Evolutionary conservation across 768 basidiomycete species (phyloP), one percentile per base, ranked within the genome.

Genomic region (Amanita jacksonii): DNA sequence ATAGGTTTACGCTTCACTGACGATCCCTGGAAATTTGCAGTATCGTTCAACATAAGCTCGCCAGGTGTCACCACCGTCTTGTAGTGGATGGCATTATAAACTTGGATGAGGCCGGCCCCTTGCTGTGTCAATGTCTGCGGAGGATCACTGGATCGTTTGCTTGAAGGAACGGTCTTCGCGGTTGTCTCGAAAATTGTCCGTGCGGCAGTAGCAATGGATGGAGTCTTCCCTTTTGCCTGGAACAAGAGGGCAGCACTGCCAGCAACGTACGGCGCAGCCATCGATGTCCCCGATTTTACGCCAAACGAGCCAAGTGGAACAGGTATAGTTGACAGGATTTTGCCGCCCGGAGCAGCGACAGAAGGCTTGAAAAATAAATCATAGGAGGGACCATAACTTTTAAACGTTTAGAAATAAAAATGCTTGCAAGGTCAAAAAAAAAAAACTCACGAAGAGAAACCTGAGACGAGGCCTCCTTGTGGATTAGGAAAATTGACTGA

Each of bases 331-430:
- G 70, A 72, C 19, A 74, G 51, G 38, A 74, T 73, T 53, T 70
- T 68, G 1, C 73, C 73, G 8, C 76, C 76, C 0, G 75, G 74
- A 4, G 75, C 70, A 22, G 73, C 62, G 41, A 78, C 54, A 8
- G 73, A 63, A 8, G 76, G 74, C 43, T 76, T 76, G 65, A 73
- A 72, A 61, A 61, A 69, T 49, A 77, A 64, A 52, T 81, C 78
- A 53, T 77, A 72, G 3, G 74, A 67, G 1, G 79, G 79, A 1
- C 80, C 80, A 45, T 73, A 77, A 39, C 69, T 68, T 27, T 39
- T 18, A 18, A 35, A 20, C 27, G 5, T 23, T 25, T 15, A 30
- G 19, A 28, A 16, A 9, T 19, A n/a, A 34, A 22, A 27, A 37
- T 30, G 25, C 7, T 15, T 43, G 39, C 18, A 8, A 23, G 8